Evolutionary conservation across 2,329 filamentous ascomycete genomes (phyloP), one percentile per base, ranked within the genome.

Genomic region (Penicillium nordicum): DNA sequence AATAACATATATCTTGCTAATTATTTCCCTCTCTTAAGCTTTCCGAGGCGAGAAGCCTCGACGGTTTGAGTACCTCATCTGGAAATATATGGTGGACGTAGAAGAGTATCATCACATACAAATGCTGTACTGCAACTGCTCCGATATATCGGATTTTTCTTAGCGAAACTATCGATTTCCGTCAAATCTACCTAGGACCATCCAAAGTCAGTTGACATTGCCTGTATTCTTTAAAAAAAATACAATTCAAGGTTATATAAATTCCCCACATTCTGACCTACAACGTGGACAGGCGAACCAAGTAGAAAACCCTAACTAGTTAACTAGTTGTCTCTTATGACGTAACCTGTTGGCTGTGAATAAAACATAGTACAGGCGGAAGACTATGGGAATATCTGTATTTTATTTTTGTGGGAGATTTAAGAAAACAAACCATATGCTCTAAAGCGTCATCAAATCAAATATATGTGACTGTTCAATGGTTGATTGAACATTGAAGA

Each of bases 391-490:
- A 29, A 29, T 1, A 1, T 23, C 16, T 25, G 14, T 2, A 18
- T 11, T 1, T n/a, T n/a, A 6, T n/a, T 29, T 4, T 9, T 4
- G 9, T 11, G 16, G 9, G 25, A n/a, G 9, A n/a, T 6, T 23
- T n/a, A 34, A 23, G 10, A 32, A 32, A n/a, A 12, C 7, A 30
- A 44, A 32, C 1, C 1, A 30, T 30, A 14, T 9, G 14, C 5
- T 30, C 27, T 6, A 30, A 30, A 30, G 11, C 2, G 5, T 5
- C 16, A 18, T 42, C 57, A 57, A 12, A 55, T 37, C n/a, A 57
- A 34, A 30, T 48, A 60, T 8, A 45, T 37, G 11, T 54, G 40
- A 18, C 57, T 56, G 51, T 56, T 58, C 8, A 16, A 12, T 25
- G 18, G 18, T 11, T 2, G 18, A 16, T 23, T 36, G 21, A 23